Conservation (phyloP, 2,329 filamentous ascomycete species). For the Gaeumannomyces tritici region DNA sequence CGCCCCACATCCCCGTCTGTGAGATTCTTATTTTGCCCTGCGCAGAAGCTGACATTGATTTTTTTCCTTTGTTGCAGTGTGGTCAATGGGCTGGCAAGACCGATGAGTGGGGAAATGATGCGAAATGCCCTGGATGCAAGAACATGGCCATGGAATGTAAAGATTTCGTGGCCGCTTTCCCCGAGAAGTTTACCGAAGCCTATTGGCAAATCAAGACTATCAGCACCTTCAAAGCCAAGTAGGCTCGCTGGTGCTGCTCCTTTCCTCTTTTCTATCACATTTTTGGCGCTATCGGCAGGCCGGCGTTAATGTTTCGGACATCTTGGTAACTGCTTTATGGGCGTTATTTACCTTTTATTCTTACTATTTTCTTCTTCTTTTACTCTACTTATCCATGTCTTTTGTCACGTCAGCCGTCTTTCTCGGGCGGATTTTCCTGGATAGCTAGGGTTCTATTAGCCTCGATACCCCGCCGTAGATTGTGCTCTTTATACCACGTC, state of each 20-base stretch:
- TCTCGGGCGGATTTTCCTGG: neutral
- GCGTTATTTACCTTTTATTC: neutral
- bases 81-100: slow-evolving; percentile 68
- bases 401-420: neutral
- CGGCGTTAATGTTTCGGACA: neutral
- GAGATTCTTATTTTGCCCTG: neutral
- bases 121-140: slow-evolving; percentile 37
- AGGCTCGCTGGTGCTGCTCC: neutral
- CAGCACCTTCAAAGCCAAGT: slow-evolving; percentile 44
- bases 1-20: no score
- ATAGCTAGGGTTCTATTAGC: neutral
- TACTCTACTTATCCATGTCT: neutral
- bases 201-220: slow-evolving; percentile 72
- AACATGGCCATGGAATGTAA: slow-evolving; percentile 55
- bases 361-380: neutral
- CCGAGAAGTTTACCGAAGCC: slow-evolving; percentile 57
- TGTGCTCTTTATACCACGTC: neutral
- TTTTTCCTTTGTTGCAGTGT: slow-evolving; percentile 34
- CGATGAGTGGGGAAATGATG: slow-evolving; percentile 49
- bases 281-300: neutral
- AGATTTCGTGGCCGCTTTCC: slow-evolving; percentile 63
- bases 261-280: neutral
- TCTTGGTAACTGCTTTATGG: neutral
- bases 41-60: neutral
- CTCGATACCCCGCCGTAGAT: neutral